Base-by-base conservation (phyloP, 164 flowering plant species). In the Stephania cephalantha region DNA sequence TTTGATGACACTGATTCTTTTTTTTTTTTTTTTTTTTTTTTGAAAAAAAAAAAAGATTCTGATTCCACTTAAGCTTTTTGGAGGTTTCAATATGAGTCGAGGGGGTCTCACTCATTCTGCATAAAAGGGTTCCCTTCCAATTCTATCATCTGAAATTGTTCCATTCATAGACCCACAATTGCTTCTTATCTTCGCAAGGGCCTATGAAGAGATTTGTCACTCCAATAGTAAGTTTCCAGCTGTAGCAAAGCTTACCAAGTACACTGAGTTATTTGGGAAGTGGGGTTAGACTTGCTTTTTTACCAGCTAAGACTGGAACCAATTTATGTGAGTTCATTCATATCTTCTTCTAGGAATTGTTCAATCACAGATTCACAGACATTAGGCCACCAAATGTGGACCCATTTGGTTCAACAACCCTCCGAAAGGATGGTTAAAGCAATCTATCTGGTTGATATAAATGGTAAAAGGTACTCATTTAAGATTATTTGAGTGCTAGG, bases 301-400 rank as follows among this genome's bases (percentile, higher is more conserved):
- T 61, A 61, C 66, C 66, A 61, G 66, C 25, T 61, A 61, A 61
- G 66, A 61, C 20, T 61, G 66, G 22, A 61, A 61, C 42, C 42
- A 35, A 35, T 35, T 35, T 35, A 35, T 35, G 42, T 61, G 66
- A 61, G 25, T 61, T 61, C 66, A 61, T 61, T 61, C 66, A 61
- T 61, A 20, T 25, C 22, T 17, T 58, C 65, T 61, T 22, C 66
- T 18, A 18, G 66, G 66, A 18, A 61, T 61, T 61, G 66, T 61
- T 61, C 66, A 61, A 61, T 61, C 66, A 61, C 64, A 61, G 66
- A 20, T 35, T 35, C 42, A 35, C 42, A 35, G 42, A 35, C 42
- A 35, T 35, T 35, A 35, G 42, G 42, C 2, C 4, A 35, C 42
- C 66, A 61, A 61, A 61, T 61, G 66, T 61, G 29, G 66, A 61